Conservation (phyloP, 2,329 filamentous ascomycete species). For the Blastomyces percursus region DNA sequence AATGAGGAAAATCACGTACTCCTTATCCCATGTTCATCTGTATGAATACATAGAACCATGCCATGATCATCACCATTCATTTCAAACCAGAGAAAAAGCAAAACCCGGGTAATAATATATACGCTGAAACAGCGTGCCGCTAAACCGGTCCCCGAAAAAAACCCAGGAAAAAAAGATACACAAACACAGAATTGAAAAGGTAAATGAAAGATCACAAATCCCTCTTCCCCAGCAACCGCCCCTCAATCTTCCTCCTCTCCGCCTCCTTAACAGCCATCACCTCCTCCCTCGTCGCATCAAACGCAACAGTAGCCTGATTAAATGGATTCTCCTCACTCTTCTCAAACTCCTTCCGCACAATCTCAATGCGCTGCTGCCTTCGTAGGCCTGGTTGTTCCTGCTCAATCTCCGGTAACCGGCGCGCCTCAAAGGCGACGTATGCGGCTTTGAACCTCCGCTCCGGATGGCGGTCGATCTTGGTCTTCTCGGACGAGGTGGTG, state of each 20-base stretch:
- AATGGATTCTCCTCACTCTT: conserved; percentile 92
- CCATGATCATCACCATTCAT: background rate
- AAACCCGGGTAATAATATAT: background rate
- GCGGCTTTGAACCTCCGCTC: conserved; percentile 81
- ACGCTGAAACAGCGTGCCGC: background rate
- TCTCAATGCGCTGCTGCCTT: conserved; percentile 71
- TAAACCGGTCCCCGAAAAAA: background rate
- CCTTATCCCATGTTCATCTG: background rate
- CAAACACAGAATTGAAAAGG: conserved; percentile 12
- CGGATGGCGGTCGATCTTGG: conserved; percentile 77
- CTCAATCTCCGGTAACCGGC: conserved; percentile 74
- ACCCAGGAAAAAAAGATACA: background rate
- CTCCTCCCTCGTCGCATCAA: conserved; percentile 72
- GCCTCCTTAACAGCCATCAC: conserved; percentile 51
- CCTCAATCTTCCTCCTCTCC: conserved; percentile 66
- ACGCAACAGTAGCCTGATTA: conserved; percentile 67
- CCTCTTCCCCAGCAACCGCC: conserved; percentile 39
- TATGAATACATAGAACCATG: background rate
- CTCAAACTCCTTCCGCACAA: conserved; percentile 85
- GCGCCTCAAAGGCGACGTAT: conserved; percentile 69
- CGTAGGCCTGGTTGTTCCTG: conserved; percentile 68
- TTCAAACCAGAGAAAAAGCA: background rate
- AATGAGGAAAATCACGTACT: background rate
- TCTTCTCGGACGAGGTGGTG: conserved; percentile 44
- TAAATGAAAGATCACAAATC: conserved; percentile 17